Evolutionary conservation across 106 monocot genomes (phyloP).

Genomic region (Chionographis japonica): DNA sequence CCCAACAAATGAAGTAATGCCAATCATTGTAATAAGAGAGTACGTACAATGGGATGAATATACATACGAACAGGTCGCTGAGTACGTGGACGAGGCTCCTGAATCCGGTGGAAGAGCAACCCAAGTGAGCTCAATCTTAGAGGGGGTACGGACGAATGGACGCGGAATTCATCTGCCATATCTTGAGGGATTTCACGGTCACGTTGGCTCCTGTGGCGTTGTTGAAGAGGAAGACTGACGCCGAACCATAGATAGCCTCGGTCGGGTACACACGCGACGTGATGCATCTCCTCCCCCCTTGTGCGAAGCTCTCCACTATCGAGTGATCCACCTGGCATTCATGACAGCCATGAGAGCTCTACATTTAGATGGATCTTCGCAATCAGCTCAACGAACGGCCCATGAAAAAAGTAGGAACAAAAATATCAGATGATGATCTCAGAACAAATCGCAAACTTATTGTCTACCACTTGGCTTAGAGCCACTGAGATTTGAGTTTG

Average conservation of each 20-base stretch:
- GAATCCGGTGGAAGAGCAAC: not conserved
- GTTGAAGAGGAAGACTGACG: conserved; percentile 68
- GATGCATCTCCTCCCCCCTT: conserved; percentile 57
- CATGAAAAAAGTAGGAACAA: not conserved
- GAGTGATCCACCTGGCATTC: conserved; percentile 70
- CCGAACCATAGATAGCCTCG: conserved; percentile 33
- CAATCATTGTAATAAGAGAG: too few relatives aligned
- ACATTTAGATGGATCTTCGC: not conserved
- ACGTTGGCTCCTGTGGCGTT: conserved; percentile 53
- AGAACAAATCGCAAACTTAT: too few relatives aligned
- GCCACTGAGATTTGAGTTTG: too few relatives aligned
- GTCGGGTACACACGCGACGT: conserved; percentile 82
- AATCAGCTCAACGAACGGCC: not conserved
- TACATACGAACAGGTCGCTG: too few relatives aligned
- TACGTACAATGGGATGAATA: too few relatives aligned
- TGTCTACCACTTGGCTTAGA: too few relatives aligned
- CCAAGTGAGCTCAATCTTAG: not conserved
- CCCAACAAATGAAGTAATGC: too few relatives aligned
- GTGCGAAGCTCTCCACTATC: conserved; percentile 75
- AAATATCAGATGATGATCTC: too few relatives aligned
- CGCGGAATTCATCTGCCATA: conserved; percentile 60
- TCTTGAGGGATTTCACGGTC: conserved; percentile 36
- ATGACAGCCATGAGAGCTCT: not conserved
- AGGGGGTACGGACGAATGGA: conserved; percentile 13
- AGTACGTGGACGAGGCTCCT: too few relatives aligned